These are phyloP conservation scores for Heritiera littoralis DNA, from an alignment of 345 rosid species.

Conservation along the genomic window DNA sequence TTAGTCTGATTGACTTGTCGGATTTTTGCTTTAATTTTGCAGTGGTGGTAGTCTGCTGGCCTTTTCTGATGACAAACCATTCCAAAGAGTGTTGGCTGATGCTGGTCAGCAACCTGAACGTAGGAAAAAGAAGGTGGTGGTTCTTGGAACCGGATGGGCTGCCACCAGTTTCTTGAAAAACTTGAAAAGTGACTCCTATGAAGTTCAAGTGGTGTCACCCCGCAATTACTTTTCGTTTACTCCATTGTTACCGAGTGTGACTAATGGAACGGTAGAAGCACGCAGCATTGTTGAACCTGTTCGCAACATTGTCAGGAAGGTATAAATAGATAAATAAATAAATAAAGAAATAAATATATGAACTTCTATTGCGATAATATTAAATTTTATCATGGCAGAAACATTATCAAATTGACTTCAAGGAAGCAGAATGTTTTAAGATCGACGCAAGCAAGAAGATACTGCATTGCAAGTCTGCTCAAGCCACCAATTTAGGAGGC, in stretches of 20 bases:
- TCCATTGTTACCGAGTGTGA: conserved; percentile 80
- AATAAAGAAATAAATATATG: too few relatives aligned
- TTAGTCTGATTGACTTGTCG: too few relatives aligned
- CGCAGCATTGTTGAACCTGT: conserved; percentile 88
- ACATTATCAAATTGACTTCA: conserved; percentile 45
- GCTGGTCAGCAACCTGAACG: conserved; percentile 20
- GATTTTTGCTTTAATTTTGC: conserved; percentile 15
- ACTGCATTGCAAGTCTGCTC: conserved; percentile 49
- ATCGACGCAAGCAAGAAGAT: conserved; percentile 62
- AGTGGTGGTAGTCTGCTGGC: conserved; percentile 62
- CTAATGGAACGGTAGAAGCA: conserved; percentile 82
- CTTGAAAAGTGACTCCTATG: conserved; percentile 52
- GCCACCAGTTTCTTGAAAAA: conserved; percentile 70
- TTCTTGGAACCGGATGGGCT: conserved; percentile 86
- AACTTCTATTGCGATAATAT: too few relatives aligned
- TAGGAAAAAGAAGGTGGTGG: conserved; percentile 71
- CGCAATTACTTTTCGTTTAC: conserved; percentile 84
- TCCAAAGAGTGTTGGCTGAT: conserved; percentile 20
- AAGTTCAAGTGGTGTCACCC: conserved; percentile 72
- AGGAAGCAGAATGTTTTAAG: conserved; percentile 72
- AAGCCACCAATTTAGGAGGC: conserved; percentile 38
- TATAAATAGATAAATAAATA: neutral
- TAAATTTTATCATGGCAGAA: conserved; percentile 36
- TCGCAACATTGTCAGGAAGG: conserved; percentile 62
- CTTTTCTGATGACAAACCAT: conserved; percentile 39